A percentile compares a stretch with the other conserved stretches of the same genome.
Evolutionary conservation across 139 green algal species (phyloP).

Genomic region (Ettlia oleoabundans): DNA sequence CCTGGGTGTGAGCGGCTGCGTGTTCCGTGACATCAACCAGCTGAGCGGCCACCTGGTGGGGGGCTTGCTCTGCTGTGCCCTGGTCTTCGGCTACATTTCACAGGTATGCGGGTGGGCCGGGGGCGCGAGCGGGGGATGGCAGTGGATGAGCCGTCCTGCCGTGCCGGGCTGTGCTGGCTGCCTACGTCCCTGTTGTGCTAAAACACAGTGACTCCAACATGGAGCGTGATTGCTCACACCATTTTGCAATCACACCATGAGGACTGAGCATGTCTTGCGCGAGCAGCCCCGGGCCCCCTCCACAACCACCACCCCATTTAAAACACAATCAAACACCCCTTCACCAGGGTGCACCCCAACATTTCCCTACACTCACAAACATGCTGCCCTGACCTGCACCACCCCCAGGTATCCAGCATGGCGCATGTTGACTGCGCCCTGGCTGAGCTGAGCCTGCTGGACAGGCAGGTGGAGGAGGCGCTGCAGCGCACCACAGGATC

Average conservation of each 20-base stretch:
- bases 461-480: not conserved
- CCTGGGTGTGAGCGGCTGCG: not conserved
- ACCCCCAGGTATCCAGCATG: not conserved
- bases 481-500: not conserved
- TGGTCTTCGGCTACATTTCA: not conserved
- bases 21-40: not conserved
- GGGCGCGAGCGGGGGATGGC: not conserved
- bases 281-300: too few relatives aligned
- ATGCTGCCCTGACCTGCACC: too few relatives aligned
- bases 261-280: too few relatives aligned
- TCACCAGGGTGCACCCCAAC: not conserved
- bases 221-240: too few relatives aligned
- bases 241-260: too few relatives aligned
- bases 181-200: too few relatives aligned
- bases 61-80: not conserved
- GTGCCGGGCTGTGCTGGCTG: too few relatives aligned
- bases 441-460: not conserved
- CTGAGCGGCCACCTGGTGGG: not conserved
- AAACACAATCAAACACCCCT: too few relatives aligned
- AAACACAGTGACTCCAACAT: too few relatives aligned
- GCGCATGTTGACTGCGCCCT: not conserved
- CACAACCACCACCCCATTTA: too few relatives aligned
- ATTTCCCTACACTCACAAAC: not conserved
- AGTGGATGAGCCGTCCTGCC: too few relatives aligned
- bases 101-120: not conserved